Conservation (phyloP, 2,329 filamentous ascomycete genomes). For the Exutisphaerella laricina region DNA sequence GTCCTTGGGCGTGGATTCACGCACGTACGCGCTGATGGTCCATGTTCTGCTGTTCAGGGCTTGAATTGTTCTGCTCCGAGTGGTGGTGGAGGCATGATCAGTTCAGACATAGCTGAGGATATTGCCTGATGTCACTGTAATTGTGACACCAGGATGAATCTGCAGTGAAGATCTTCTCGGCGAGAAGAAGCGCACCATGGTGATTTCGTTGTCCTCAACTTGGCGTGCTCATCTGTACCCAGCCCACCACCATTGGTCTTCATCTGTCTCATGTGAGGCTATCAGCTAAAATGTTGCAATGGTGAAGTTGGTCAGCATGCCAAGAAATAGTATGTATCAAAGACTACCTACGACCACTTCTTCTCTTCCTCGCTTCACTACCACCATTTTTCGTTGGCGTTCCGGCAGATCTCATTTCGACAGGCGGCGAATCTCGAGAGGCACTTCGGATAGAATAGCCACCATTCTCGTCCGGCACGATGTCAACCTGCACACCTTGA, state of each 20-base stretch:
- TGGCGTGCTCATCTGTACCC: neutral
- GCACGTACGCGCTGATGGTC: too few species aligned
- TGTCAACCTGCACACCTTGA: constrained; percentile 29
- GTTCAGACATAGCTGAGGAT: neutral
- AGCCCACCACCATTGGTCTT: neutral
- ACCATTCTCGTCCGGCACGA: constrained; percentile 21
- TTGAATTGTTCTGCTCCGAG: too few species aligned
- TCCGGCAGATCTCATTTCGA: neutral
- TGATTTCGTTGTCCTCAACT: too few species aligned
- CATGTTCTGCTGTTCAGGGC: too few species aligned
- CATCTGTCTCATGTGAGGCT: neutral
- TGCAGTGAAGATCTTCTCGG: neutral
- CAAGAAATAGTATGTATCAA: neutral
- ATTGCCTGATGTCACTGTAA: too few species aligned
- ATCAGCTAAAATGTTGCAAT: neutral
- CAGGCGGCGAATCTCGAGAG: constrained; percentile 7
- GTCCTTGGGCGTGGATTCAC: neutral
- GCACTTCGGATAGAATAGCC: constrained; percentile 22
- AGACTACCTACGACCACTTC: constrained; percentile 17
- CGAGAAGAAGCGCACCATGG: neutral
- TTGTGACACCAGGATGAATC: neutral
- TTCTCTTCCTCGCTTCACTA: constrained; percentile 22
- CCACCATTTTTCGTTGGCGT: constrained; percentile 12
- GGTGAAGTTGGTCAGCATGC: neutral
- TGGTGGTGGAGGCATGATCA: too few species aligned